phyloP scores from a whole-genome alignment of 805 yeast genomes.

The Zygosaccharomyces siamensis region DNA sequence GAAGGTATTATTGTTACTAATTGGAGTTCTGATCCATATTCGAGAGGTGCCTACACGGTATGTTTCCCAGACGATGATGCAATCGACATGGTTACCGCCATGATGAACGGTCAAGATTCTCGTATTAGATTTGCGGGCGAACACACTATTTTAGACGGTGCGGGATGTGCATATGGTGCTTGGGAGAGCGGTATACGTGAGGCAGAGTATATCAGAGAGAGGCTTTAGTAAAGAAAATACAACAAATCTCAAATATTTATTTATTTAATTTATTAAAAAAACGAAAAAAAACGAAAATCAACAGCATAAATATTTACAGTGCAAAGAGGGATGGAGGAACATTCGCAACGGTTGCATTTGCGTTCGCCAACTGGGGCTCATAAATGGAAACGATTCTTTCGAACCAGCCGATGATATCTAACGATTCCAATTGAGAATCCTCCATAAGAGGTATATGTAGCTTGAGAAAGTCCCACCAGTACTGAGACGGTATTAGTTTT shows the following conservation, averaged over 20 bases:
- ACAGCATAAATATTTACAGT: slow-evolving; percentile 2
- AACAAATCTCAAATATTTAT: not conserved
- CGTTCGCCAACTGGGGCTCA: slow-evolving; percentile 17
- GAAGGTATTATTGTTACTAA: slow-evolving; percentile 47
- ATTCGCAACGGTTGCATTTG: slow-evolving; percentile 7
- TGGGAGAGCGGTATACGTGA: slow-evolving; percentile 69
- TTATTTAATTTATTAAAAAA: not conserved
- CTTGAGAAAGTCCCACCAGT: slow-evolving; percentile 34
- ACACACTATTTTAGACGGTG: slow-evolving; percentile 79
- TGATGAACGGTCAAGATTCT: slow-evolving; percentile 52
- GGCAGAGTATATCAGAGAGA: slow-evolving; percentile 38
- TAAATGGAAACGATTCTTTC: slow-evolving; percentile 23
- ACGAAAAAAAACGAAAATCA: not conserved
- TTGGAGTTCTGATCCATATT: slow-evolving; percentile 79
- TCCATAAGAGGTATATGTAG: slow-evolving; percentile 26
- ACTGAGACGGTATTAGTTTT: slow-evolving; percentile 31
- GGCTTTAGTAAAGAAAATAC: not conserved
- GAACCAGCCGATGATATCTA: slow-evolving; percentile 29
- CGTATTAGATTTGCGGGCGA: slow-evolving; percentile 82
- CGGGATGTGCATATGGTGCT: slow-evolving; percentile 92
- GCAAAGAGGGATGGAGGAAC: slow-evolving; percentile 10
- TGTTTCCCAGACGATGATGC: slow-evolving; percentile 68
- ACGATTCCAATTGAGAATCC: slow-evolving; percentile 18
- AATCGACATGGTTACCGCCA: slow-evolving; percentile 52
- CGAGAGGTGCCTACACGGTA: slow-evolving; percentile 79